Conservation (phyloP, 805 yeast species). For the Saccharomyces paradoxus region DNA sequence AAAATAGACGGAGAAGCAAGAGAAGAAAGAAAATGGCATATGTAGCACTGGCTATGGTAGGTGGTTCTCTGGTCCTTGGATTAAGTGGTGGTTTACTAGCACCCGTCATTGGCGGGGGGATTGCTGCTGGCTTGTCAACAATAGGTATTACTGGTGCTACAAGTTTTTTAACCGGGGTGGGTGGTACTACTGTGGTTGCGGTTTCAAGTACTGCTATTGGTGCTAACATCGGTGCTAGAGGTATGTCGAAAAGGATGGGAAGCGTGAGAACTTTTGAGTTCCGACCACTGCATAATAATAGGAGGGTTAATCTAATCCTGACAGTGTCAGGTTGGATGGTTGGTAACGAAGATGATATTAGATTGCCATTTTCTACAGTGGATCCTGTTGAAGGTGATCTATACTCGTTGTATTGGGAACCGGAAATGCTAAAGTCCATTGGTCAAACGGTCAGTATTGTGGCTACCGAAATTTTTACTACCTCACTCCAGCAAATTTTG, state of each 20-base stretch:
- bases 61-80: slow-evolving; percentile 92
- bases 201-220: slow-evolving; percentile 88
- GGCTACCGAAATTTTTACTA: slow-evolving; percentile 88
- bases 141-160: slow-evolving; percentile 91
- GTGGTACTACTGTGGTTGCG: slow-evolving; percentile 91
- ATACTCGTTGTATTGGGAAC: slow-evolving; percentile 91
- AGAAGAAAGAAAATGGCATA: slow-evolving; percentile 65
- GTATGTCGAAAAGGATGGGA: slow-evolving; percentile 82
- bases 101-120: slow-evolving; percentile 96
- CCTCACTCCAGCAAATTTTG: slow-evolving; percentile 88
- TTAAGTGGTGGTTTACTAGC: slow-evolving; percentile 91
- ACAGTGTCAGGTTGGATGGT: slow-evolving; percentile 98
- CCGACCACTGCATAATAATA: slow-evolving; percentile 84
- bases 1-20: slow-evolving; percentile 58
- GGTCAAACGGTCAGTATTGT: slow-evolving; percentile 93
- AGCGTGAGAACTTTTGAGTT: slow-evolving; percentile 91
- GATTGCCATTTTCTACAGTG: slow-evolving; percentile 91
- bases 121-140: slow-evolving; percentile 94
- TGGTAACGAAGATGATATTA: slow-evolving; percentile 88
- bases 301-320: slow-evolving; percentile 74
- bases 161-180: slow-evolving; percentile 90
- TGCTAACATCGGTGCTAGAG: slow-evolving; percentile 75
- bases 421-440: slow-evolving; percentile 90
- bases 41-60: slow-evolving; percentile 90
- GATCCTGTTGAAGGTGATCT: slow-evolving; percentile 98